Percentiles rank a stretch among this genome's conserved stretches.
These are phyloP conservation scores for Macaranga tanarius DNA, from an alignment of 441 rosid species.

Conservation along the genomic window DNA sequence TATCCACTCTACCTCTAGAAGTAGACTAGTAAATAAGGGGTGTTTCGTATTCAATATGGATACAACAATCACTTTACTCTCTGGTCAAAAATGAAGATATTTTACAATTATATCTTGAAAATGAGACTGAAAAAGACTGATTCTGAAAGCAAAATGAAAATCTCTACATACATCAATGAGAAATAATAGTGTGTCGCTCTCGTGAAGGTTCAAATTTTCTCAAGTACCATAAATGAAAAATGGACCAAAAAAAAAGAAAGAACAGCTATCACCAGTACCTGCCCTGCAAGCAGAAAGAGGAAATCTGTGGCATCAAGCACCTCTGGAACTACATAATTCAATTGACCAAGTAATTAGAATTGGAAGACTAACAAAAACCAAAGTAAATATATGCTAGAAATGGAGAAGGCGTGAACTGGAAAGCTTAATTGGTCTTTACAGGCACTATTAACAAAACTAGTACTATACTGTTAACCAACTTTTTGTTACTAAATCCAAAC, in stretches of 20 bases:
- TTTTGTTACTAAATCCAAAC: not conserved
- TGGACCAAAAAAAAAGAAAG: not conserved
- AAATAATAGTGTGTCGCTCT: not conserved
- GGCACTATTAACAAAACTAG: not conserved
- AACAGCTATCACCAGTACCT: not conserved
- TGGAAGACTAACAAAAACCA: not conserved
- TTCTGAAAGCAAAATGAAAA: not conserved
- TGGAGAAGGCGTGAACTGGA: not conserved
- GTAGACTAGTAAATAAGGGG: not conserved
- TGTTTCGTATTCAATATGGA: constrained; percentile 7
- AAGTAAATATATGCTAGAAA: not conserved
- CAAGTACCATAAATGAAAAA: not conserved
- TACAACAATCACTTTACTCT: not conserved
- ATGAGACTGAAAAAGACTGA: not conserved
- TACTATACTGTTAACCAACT: too few species aligned
- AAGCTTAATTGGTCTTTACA: not conserved
- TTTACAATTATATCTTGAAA: not conserved
- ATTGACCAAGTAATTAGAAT: not conserved
- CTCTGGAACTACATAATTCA: too few species aligned
- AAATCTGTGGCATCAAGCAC: not conserved
- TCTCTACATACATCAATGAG: not conserved
- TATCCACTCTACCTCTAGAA: not conserved
- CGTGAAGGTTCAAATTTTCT: not conserved
- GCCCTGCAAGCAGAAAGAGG: not conserved
- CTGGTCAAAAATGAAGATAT: not conserved